Conservation (phyloP, 1,139 yeast genomes). For the Blastobotrys buckinghamii region DNA sequence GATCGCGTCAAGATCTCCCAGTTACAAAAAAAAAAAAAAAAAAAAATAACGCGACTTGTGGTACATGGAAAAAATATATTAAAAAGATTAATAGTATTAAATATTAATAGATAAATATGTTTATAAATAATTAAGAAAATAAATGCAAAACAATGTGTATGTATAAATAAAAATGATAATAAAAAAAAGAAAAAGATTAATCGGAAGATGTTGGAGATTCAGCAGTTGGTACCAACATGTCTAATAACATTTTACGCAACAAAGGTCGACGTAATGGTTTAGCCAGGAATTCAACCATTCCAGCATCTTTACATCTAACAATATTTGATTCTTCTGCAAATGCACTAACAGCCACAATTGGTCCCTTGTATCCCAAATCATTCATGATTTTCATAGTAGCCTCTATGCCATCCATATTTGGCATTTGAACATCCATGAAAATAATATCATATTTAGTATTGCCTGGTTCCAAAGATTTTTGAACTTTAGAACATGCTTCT, state of each 20-base stretch:
- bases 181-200: not conserved
- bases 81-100: not conserved
- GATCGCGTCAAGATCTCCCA: not conserved
- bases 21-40: not conserved
- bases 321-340: slow-evolving; percentile 91
- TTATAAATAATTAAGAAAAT: not conserved
- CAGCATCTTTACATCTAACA: slow-evolving; percentile 72
- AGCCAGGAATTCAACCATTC: slow-evolving; percentile 86
- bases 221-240: slow-evolving; percentile 13
- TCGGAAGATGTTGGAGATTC: not conserved
- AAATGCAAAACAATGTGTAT: not conserved
- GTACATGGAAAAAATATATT: too few relatives aligned
- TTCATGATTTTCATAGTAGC: slow-evolving; percentile 71
- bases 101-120: not conserved
- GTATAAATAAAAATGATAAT: not conserved
- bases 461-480: slow-evolving; percentile 21
- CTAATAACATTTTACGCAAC: slow-evolving; percentile 19
- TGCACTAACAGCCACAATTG: slow-evolving; percentile 91
- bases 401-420: slow-evolving; percentile 78
- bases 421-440: slow-evolving; percentile 98
- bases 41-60: not conserved
- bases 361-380: slow-evolving; percentile 53
- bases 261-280: slow-evolving; percentile 50
- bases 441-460: slow-evolving; percentile 63
- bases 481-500: slow-evolving; percentile 68